phyloP scores from a whole-genome alignment of 2,329 filamentous ascomycete species.

The Neonectria punicea region DNA sequence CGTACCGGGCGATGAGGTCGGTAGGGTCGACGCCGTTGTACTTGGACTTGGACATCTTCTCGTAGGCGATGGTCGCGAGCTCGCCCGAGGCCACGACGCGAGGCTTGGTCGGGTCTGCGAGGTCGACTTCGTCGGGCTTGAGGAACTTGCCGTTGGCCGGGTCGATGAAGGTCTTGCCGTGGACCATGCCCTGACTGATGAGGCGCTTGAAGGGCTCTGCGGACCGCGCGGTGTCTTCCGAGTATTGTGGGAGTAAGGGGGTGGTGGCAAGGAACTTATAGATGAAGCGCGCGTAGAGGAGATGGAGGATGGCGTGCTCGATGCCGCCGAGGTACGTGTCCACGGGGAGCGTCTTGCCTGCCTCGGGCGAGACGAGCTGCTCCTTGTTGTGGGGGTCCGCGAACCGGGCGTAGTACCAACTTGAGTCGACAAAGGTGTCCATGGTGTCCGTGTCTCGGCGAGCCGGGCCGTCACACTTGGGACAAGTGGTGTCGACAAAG shows the following conservation, averaged over 20 bases:
- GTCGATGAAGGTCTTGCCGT: slow-evolving; percentile 84
- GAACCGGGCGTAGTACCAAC: slow-evolving; percentile 91
- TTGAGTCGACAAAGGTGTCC: slow-evolving; percentile 96
- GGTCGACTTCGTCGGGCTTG: slow-evolving; percentile 78
- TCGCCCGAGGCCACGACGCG: slow-evolving; percentile 70
- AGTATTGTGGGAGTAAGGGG: slow-evolving; percentile 55
- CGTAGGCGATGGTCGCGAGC: slow-evolving; percentile 72
- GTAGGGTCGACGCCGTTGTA: slow-evolving; percentile 90
- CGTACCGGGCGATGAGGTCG: slow-evolving; percentile 76
- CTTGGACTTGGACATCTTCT: slow-evolving; percentile 97
- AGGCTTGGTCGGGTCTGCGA: slow-evolving; percentile 65
- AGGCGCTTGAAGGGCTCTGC: slow-evolving; percentile 85
- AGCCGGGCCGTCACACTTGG: slow-evolving; percentile 75
- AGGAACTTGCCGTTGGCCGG: slow-evolving; percentile 81
- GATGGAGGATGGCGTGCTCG: slow-evolving; percentile 89
- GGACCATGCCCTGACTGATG: slow-evolving; percentile 92
- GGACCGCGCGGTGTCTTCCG: slow-evolving; percentile 45
- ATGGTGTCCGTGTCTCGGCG: slow-evolving; percentile 92
- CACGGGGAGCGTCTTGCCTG: slow-evolving; percentile 74
- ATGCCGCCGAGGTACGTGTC: slow-evolving; percentile 91
- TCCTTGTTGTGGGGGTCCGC: slow-evolving; percentile 74
- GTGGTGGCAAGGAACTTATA: slow-evolving; percentile 82
- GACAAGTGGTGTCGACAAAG: slow-evolving; percentile 82
- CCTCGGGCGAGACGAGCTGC: slow-evolving; percentile 69
- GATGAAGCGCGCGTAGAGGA: slow-evolving; percentile 90